Conservation (phyloP, 352 stramenopile species). For the Discostella stelligera region DNA sequence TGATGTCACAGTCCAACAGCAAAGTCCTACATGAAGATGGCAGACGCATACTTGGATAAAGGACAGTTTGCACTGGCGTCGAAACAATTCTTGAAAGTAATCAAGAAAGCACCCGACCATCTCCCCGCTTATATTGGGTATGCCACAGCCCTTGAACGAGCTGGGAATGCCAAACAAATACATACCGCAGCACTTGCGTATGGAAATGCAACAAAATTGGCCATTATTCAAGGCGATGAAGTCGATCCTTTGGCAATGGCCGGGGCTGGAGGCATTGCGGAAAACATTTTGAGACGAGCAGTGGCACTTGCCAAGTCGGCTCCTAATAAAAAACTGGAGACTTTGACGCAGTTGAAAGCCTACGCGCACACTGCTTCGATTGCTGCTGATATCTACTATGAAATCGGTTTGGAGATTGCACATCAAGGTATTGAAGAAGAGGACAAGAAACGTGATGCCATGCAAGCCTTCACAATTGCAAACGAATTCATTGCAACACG, state of each 20-base stretch:
- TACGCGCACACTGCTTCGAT: conserved; percentile 4
- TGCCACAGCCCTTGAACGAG: conserved; percentile 52
- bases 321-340: conserved; percentile 33
- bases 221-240: conserved; percentile 46
- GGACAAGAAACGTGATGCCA: conserved; percentile 32
- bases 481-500: conserved; percentile 45
- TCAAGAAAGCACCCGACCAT: conserved; percentile 55
- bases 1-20: conserved; percentile 30
- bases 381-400: conserved; percentile 29
- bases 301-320: conserved; percentile 41
- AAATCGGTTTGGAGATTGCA: conserved; percentile 48
- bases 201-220: conserved; percentile 52
- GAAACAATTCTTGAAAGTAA: conserved; percentile 68
- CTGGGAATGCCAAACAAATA: conserved; percentile 51
- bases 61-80: conserved; percentile 47
- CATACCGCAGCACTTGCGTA: conserved; percentile 46
- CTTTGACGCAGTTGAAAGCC: conserved; percentile 14
- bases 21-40: conserved; percentile 68
- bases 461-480: conserved; percentile 43
- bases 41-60: conserved; percentile 62
- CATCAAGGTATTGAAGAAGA: conserved; percentile 21
- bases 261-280: conserved; percentile 44
- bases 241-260: conserved; percentile 44
- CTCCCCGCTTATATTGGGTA: conserved; percentile 54
- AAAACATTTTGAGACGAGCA: conserved; percentile 53